Evolutionary conservation across 148 eudicot genomes (phyloP).

Genomic region (Rhododendron griersonianum): DNA sequence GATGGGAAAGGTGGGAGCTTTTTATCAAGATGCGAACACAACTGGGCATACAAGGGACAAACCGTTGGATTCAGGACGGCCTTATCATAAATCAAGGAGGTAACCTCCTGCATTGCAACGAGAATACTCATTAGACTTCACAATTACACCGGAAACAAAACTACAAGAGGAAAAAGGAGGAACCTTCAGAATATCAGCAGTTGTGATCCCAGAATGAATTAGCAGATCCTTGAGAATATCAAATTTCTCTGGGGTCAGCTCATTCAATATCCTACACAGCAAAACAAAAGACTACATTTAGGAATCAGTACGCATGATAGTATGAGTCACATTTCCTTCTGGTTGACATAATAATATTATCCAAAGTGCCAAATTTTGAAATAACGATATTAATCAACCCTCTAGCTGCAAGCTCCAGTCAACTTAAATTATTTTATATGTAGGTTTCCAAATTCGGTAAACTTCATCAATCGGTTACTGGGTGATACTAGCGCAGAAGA

Average conservation of each 20-base stretch:
- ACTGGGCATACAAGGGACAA: conserved; percentile 83
- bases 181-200: conserved; percentile 87
- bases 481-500: not conserved
- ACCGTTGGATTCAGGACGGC: conserved; percentile 98
- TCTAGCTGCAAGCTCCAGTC: not conserved
- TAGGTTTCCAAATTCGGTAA: too few relatives aligned
- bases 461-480: not conserved
- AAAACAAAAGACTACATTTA: not conserved
- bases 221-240: conserved; percentile 84
- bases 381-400: not conserved
- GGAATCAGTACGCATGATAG: not conserved
- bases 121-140: conserved; percentile 10
- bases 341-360: not conserved
- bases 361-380: not conserved
- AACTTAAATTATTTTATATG: too few relatives aligned
- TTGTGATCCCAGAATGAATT: conserved; percentile 76
- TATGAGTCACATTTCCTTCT: not conserved
- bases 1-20: conserved; percentile 82
- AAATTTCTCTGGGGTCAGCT: conserved; percentile 88
- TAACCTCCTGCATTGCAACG: conserved; percentile 59
- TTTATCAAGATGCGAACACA: conserved; percentile 76
- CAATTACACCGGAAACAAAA: not conserved
- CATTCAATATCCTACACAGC: conserved; percentile 70
- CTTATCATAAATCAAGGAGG: conserved; percentile 88
- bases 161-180: not conserved